Percentiles rank a stretch among this genome's conserved stretches.
phyloP scores from a whole-genome alignment of 2,329 filamentous ascomycete genomes.

The Coniosporium tulheliwenetii region DNA sequence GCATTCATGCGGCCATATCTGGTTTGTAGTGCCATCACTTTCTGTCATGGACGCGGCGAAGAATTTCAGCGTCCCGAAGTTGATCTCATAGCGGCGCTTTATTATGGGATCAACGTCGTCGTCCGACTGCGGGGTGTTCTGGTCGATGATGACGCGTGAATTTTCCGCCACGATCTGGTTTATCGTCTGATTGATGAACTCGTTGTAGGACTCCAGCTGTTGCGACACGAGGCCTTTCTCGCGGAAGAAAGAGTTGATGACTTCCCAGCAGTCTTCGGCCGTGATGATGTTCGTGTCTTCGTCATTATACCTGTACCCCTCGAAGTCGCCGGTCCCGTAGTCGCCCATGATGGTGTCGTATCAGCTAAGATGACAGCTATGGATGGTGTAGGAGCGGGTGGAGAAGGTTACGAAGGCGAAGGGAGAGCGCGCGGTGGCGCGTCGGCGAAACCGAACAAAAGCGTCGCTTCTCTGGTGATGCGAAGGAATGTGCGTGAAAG shows the following conservation, averaged over 20 bases:
- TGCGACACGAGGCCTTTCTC: constrained; percentile 91
- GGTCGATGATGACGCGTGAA: constrained; percentile 79
- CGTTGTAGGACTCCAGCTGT: constrained; percentile 95
- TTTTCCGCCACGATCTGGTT: constrained; percentile 91
- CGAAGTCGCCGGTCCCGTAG: constrained; percentile 50
- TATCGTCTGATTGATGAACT: constrained; percentile 87
- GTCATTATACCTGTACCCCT: constrained; percentile 43
- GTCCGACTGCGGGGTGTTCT: constrained; percentile 64
- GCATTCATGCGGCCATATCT: constrained; percentile 85
- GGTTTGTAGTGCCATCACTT: constrained; percentile 73
- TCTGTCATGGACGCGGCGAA: constrained; percentile 85
- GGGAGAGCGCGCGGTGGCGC: background rate
- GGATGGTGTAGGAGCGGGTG: background rate
- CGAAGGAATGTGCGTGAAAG: no score
- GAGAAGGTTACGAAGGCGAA: background rate
- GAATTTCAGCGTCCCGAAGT: constrained; percentile 80
- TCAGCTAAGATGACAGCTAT: background rate
- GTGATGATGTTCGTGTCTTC: constrained; percentile 58
- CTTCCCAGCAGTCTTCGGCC: constrained; percentile 95
- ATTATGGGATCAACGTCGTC: constrained; percentile 62
- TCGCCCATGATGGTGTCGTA: constrained; percentile 29
- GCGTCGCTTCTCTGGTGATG: background rate
- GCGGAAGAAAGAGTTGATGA: constrained; percentile 95
- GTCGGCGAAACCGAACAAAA: background rate
- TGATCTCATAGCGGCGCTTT: constrained; percentile 85